A percentile compares a stretch with the other conserved stretches of the same genome.
phyloP scores from a whole-genome alignment of 208 protist species.

The Crithidia expoeki region DNA sequence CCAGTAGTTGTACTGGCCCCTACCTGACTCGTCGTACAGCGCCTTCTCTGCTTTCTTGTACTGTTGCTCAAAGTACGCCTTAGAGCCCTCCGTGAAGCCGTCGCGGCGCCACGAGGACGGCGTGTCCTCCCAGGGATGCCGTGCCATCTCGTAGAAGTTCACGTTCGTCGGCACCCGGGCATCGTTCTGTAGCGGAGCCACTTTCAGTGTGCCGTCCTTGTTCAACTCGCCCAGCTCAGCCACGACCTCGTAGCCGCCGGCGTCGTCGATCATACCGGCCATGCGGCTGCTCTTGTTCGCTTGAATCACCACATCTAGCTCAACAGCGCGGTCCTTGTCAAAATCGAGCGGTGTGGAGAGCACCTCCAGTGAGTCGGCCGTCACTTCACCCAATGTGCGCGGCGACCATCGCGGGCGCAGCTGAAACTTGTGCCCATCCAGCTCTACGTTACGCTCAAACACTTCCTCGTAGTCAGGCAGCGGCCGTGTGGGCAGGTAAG shows the following conservation, averaged over 20 bases:
- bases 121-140: conserved; percentile 89
- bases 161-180: conserved; percentile 87
- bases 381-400: conserved; percentile 77
- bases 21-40: conserved; percentile 75
- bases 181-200: conserved; percentile 55
- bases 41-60: conserved; percentile 82
- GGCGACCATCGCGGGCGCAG: conserved; percentile 86
- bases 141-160: conserved; percentile 93
- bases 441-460: conserved; percentile 82
- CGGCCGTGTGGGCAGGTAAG: conserved; percentile 58
- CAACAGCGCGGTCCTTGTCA: conserved; percentile 56
- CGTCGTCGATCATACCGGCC: conserved; percentile 85
- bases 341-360: conserved; percentile 66
- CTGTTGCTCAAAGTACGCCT: conserved; percentile 86
- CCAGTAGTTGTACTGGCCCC: conserved; percentile 82
- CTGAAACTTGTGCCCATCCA: conserved; percentile 82
- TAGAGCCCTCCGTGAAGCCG: conserved; percentile 88
- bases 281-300: conserved; percentile 66
- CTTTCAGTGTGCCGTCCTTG: conserved; percentile 45
- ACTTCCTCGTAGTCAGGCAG: conserved; percentile 81
- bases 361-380: conserved; percentile 35
- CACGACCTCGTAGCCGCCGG: conserved; percentile 80
- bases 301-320: conserved; percentile 57
- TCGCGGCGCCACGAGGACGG: conserved; percentile 82
- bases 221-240: conserved; percentile 71